phyloP scores from a whole-genome alignment of 2,329 filamentous ascomycete genomes.

The Penicillium sp. region DNA sequence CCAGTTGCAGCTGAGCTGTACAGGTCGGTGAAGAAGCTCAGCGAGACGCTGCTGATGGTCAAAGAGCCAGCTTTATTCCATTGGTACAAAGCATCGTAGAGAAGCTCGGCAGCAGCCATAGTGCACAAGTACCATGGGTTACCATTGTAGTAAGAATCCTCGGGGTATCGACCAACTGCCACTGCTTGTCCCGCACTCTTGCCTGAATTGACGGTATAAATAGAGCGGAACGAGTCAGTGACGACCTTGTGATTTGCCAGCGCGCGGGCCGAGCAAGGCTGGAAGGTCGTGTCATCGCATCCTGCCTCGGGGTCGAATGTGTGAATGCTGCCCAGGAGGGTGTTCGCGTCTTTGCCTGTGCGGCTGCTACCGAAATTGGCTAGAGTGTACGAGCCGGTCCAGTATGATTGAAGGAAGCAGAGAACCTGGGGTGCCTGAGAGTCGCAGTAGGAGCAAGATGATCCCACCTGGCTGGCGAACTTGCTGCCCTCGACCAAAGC shows the following conservation, averaged over 20 bases:
- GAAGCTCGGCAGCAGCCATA: constrained; percentile 76
- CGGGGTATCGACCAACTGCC: constrained; percentile 66
- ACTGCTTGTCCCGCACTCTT: constrained; percentile 36
- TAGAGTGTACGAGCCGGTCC: constrained; percentile 66
- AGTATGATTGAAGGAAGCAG: constrained; percentile 76
- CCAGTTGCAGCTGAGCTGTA: constrained; percentile 62
- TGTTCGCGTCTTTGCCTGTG: constrained; percentile 73
- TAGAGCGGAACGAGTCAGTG: constrained; percentile 72
- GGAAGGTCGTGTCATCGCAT: constrained; percentile 63
- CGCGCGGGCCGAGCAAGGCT: constrained; percentile 71
- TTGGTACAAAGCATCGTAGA: constrained; percentile 75
- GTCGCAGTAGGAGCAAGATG: constrained; percentile 64
- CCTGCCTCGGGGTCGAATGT: constrained; percentile 39
- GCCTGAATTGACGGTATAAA: constrained; percentile 62
- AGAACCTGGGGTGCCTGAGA: constrained; percentile 70
- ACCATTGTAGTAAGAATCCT: constrained; percentile 75
- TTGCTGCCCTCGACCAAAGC: constrained; percentile 62
- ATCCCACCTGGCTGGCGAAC: constrained; percentile 67
- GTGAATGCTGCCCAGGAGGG: constrained; percentile 58
- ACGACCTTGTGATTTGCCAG: constrained; percentile 77
- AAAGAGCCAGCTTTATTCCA: constrained; percentile 69
- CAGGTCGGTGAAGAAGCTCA: constrained; percentile 73
- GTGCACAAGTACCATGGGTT: constrained; percentile 82
- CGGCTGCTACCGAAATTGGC: constrained; percentile 70
- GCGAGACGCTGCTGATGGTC: constrained; percentile 65